These are phyloP conservation scores for Mucor plumbeus DNA, from an alignment of 371 early-diverging fungal species.

Conservation along the genomic window DNA sequence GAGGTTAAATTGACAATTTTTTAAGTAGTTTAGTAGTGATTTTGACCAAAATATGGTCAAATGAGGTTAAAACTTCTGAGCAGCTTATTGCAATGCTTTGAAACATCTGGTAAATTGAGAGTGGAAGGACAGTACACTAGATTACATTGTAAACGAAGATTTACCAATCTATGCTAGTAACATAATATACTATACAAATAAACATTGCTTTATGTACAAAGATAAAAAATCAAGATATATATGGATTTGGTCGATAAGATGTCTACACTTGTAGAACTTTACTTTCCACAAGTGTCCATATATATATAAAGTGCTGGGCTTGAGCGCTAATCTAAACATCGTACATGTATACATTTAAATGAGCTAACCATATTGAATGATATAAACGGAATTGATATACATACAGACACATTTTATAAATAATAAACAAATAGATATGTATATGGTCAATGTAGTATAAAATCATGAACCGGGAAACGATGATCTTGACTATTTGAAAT, in stretches of 20 bases:
- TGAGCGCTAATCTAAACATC: not conserved
- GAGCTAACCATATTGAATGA: not conserved
- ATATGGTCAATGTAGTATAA: not conserved
- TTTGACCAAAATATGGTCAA: too few relatives aligned
- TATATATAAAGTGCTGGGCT: constrained; percentile 1
- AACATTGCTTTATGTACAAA: too few relatives aligned
- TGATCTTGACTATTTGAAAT: not conserved
- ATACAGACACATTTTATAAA: not conserved
- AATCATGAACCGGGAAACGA: not conserved
- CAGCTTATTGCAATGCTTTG: too few relatives aligned
- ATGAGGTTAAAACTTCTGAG: too few relatives aligned
- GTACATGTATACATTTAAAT: not conserved
- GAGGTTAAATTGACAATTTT: too few relatives aligned
- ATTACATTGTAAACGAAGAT: too few relatives aligned
- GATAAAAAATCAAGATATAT: too few relatives aligned
- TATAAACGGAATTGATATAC: not conserved
- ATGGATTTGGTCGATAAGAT: not conserved
- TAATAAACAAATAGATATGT: not conserved
- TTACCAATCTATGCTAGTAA: too few relatives aligned
- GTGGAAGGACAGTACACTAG: too few relatives aligned
- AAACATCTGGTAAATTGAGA: too few relatives aligned
- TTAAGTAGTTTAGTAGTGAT: too few relatives aligned
- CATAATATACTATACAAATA: too few relatives aligned
- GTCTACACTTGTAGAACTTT: not conserved
- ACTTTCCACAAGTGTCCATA: not conserved